These are phyloP conservation scores for Lindgomyces ingoldianus DNA, from an alignment of 495 filamentous ascomycete species.

Conservation along the genomic window DNA sequence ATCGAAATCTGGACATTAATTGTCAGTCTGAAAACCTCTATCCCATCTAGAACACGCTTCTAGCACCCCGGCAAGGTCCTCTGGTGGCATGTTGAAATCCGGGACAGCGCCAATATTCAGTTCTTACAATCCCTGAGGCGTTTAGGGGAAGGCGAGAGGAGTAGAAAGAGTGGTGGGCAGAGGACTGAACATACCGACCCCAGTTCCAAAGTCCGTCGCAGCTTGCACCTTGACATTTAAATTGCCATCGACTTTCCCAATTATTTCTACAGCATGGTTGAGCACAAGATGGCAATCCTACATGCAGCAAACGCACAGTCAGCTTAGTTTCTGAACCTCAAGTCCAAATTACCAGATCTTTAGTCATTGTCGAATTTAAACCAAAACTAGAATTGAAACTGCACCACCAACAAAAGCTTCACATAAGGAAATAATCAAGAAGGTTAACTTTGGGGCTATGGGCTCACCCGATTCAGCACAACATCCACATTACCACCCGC, in stretches of 20 bases:
- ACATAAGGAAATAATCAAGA: not conserved
- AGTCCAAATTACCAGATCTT: not conserved
- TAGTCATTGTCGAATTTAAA: not conserved
- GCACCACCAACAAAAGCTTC: no score
- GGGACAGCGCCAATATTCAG: no score
- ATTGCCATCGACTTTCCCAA: constrained; percentile 87
- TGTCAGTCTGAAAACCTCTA: not conserved
- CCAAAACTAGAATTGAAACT: not conserved
- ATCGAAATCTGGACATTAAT: constrained; percentile 63
- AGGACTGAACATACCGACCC: constrained; percentile 57
- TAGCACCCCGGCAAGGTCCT: no score
- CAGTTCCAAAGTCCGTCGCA: constrained; percentile 74
- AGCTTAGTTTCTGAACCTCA: not conserved
- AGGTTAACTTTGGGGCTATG: not conserved
- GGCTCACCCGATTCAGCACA: constrained; percentile 67
- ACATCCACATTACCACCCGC: constrained; percentile 71
- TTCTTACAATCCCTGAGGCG: no score
- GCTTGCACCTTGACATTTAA: constrained; percentile 73
- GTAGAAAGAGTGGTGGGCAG: not conserved
- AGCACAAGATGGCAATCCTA: constrained; percentile 77
- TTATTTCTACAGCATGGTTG: constrained; percentile 80
- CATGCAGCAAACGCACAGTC: not conserved
- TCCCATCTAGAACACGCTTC: no score
- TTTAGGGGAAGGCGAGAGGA: not conserved
- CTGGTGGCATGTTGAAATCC: no score